These are phyloP conservation scores for Volvox reticuliferus DNA, from an alignment of 139 green algal genomes.

Conservation along the genomic window DNA sequence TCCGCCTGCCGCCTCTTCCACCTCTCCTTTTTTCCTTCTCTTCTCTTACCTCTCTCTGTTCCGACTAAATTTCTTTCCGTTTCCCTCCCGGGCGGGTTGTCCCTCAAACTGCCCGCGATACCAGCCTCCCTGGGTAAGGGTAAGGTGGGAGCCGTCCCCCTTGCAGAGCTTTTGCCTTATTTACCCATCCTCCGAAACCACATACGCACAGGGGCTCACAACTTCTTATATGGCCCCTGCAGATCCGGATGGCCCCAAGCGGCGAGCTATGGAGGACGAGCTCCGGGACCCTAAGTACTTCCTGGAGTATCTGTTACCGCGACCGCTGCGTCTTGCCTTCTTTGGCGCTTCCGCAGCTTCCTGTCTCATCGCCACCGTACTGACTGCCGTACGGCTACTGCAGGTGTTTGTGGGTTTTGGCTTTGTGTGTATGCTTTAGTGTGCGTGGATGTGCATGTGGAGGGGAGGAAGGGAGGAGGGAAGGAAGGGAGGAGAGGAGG, in stretches of 20 bases:
- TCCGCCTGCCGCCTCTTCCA: too few species aligned
- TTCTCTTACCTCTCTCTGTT: too few species aligned
- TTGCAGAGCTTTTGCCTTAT: neutral
- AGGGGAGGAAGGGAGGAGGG: too few species aligned
- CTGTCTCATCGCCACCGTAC: slow-evolving; percentile 56
- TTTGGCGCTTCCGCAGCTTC: slow-evolving; percentile 54
- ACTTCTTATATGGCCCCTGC: neutral
- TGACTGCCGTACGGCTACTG: slow-evolving; percentile 50
- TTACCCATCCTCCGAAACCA: neutral
- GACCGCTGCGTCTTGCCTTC: slow-evolving; percentile 59
- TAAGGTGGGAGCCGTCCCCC: too few species aligned
- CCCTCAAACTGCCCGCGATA: too few species aligned
- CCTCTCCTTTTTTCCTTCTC: too few species aligned
- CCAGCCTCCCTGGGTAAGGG: too few species aligned
- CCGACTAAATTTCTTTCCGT: too few species aligned
- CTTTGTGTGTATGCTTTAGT: too few species aligned
- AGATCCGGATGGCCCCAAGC: slow-evolving; percentile 32
- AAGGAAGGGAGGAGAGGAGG: too few species aligned
- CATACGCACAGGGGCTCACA: neutral
- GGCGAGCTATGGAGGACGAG: slow-evolving; percentile 66
- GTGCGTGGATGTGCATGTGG: too few species aligned
- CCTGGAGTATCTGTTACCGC: slow-evolving; percentile 69
- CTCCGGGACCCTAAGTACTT: slow-evolving; percentile 74
- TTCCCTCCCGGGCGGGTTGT: too few species aligned
- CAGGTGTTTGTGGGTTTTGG: slow-evolving; percentile 16